Evolutionary conservation across 177 flowering plant genomes (phyloP), one percentile per base, ranked within the genome.

Genomic region (Vitis hybrid): DNA sequence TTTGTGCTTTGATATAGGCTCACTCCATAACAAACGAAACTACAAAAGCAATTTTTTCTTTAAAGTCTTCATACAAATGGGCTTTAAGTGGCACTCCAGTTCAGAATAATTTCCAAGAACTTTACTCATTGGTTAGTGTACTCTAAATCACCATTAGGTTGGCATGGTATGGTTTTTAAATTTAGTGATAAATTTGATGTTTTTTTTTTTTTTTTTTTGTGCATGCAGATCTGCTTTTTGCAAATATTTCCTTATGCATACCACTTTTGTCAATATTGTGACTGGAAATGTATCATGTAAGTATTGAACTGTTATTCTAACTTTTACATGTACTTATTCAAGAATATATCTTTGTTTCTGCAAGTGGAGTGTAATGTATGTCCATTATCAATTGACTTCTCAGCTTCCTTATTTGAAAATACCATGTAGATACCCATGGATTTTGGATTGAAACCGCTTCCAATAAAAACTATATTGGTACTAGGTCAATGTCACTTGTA

Each of bases 31-130:
- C 21, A 34, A 34, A 21, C 62, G 4, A 19, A 59, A 59, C 32
- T 19, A 19, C 62, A 59, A 59, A 21, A 59, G 62, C 62, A 21
- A 11, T 59, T 10, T 21, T 6, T 59, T 30, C 62, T 19, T 59
- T 59, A 23, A 13, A 59, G 62, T 59, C 62, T 59, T 23, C 34
- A 59, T 59, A 59, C 26, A 59, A 23, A 59, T 59, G 62, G 62
- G 62, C 62, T 59, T 13, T 59, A 10, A 59, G 32, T 23, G 39
- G 62, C 62, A 59, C 32, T 59, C 62, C 62, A 7, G 12, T 59
- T 11, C 62, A 59, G 34, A 59, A 59, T 59, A 19, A 23, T 59
- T 34, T 59, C 32, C 11, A 13, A 6, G 62, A 59, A 59, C 62
- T 59, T 19, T 59, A 59, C 34, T 19, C 62, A 21, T 0, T 59